A percentile compares a stretch with the other conserved stretches of the same genome.
These are phyloP conservation scores for Acrodontium crateriforme DNA, from an alignment of 2,329 filamentous ascomycete species.

Conservation along the genomic window DNA sequence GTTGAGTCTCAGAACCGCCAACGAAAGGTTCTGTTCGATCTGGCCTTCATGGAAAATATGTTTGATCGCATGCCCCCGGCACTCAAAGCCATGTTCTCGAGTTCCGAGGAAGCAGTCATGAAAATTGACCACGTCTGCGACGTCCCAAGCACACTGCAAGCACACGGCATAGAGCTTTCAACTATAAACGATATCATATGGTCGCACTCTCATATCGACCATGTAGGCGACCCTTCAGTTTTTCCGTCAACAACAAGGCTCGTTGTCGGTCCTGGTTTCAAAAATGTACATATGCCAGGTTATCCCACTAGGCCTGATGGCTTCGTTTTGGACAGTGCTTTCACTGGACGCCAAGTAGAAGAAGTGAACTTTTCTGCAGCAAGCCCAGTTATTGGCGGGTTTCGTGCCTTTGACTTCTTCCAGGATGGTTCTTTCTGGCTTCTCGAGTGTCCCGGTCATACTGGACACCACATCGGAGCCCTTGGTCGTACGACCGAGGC, in stretches of 20 bases:
- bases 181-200: too few relatives aligned
- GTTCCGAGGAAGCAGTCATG: too few relatives aligned
- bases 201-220: conserved; percentile 25
- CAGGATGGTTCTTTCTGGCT: conserved; percentile 44
- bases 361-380: conserved; percentile 22
- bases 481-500: conserved; percentile 29
- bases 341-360: conserved; percentile 23
- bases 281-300: conserved; percentile 27
- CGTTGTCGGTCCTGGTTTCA: conserved; percentile 37
- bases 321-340: conserved; percentile 28
- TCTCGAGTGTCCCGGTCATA: conserved; percentile 40
- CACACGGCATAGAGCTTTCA: too few relatives aligned
- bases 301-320: conserved; percentile 30
- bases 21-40: too few relatives aligned
- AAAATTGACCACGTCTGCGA: too few relatives aligned
- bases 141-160: too few relatives aligned
- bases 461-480: conserved; percentile 35
- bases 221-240: conserved; percentile 28
- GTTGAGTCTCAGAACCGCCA: too few relatives aligned
- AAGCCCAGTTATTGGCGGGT: conserved; percentile 30
- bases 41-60: too few relatives aligned
- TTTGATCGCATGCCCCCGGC: too few relatives aligned
- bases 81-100: too few relatives aligned
- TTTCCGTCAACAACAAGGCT: conserved; percentile 31
- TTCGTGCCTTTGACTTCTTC: conserved; percentile 40